These are phyloP conservation scores for Brassica juncea DNA, from an alignment of 345 rosid genomes.

Conservation along the genomic window DNA sequence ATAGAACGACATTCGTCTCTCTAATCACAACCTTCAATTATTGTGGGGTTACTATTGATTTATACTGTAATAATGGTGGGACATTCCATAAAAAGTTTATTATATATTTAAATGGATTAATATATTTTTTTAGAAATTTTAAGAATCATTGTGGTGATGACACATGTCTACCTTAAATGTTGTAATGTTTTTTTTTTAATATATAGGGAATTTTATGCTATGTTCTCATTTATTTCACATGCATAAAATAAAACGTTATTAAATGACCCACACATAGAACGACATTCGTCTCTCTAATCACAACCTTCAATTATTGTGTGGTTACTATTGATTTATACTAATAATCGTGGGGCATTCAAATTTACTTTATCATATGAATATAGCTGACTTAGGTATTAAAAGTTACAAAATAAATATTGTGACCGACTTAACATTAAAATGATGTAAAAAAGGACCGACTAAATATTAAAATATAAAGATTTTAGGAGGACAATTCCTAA, in stretches of 20 bases:
- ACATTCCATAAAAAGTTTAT: not conserved
- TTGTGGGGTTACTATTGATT: not conserved
- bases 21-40: not conserved
- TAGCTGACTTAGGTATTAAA: conserved; percentile 30
- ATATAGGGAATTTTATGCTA: not conserved
- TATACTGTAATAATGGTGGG: not conserved
- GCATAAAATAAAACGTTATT: not conserved
- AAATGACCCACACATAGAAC: not conserved
- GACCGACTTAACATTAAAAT: conserved; percentile 17
- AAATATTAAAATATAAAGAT: conserved; percentile 16
- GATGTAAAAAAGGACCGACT: too few species aligned
- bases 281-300: not conserved
- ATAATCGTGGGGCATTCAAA: not conserved
- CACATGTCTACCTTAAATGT: too few species aligned
- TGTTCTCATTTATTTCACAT: not conserved
- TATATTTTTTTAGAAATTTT: too few species aligned
- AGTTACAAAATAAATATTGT: not conserved
- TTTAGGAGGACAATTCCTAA: conserved; percentile 19
- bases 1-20: not conserved
- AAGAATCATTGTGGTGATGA: too few species aligned
- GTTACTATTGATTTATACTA: not conserved
- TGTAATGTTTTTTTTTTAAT: too few species aligned
- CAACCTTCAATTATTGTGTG: not conserved
- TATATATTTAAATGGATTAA: too few species aligned
- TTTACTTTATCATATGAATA: conserved; percentile 26